A percentile compares a stretch with the other conserved stretches of the same genome.
Evolutionary conservation across 2,329 filamentous ascomycete genomes (phyloP).

Genomic region (Rosellinia necatrix): DNA sequence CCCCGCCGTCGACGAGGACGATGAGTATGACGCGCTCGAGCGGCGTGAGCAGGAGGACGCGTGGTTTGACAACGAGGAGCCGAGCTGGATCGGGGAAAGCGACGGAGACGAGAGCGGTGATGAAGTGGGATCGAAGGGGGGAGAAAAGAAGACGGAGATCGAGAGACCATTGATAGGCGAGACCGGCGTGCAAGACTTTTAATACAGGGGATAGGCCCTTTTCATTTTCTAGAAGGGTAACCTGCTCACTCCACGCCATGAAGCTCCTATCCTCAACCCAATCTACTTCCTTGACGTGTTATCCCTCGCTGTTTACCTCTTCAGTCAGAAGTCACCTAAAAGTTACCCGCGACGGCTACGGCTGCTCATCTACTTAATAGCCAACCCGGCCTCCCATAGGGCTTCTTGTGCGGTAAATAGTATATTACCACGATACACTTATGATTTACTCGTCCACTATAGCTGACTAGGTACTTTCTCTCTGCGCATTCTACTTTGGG

Average conservation of each 20-base stretch:
- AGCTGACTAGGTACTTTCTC: too few species aligned
- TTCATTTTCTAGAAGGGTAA: not conserved
- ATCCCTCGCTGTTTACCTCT: not conserved
- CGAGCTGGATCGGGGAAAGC: constrained; percentile 61
- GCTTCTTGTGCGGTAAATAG: too few species aligned
- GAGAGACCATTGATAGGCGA: constrained; percentile 53
- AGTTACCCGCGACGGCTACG: too few species aligned
- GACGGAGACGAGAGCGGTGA: constrained; percentile 29
- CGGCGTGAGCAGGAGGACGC: constrained; percentile 69
- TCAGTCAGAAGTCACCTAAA: too few species aligned
- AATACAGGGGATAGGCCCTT: constrained; percentile 29
- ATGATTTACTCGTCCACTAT: too few species aligned
- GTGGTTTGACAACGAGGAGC: constrained; percentile 82
- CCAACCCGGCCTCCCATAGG: too few species aligned
- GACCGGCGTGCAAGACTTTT: constrained; percentile 76
- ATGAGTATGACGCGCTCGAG: constrained; percentile 69
- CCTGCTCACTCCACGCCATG: too few species aligned
- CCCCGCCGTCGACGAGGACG: constrained; percentile 67
- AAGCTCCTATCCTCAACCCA: too few species aligned
- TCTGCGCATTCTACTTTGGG: too few species aligned
- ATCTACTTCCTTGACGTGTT: too few species aligned
- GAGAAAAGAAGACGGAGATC: constrained; percentile 17
- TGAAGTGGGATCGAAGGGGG: constrained; percentile 34
- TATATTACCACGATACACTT: too few species aligned
- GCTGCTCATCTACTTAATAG: too few species aligned